phyloP scores from a whole-genome alignment of 352 stramenopile genomes.

The Pythium oligandrum region DNA sequence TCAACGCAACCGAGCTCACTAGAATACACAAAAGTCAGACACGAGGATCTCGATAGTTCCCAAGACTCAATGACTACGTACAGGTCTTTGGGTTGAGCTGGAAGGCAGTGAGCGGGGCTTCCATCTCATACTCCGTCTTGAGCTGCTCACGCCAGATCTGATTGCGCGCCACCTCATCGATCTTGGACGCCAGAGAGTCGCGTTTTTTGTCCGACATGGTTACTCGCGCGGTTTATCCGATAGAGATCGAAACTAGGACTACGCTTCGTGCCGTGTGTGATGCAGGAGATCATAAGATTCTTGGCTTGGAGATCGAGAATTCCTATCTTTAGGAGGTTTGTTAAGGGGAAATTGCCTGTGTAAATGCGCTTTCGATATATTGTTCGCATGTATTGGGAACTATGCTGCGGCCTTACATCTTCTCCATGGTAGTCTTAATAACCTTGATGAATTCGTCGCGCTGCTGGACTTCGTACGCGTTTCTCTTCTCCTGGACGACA shows the following conservation, averaged over 20 bases:
- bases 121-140: constrained; percentile 77
- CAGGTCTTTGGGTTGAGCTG: constrained; percentile 81
- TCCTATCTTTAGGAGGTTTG: no score
- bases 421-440: constrained; percentile 78
- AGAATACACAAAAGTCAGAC: neutral
- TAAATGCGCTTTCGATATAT: no score
- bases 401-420: constrained; percentile 29
- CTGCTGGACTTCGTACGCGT: constrained; percentile 83
- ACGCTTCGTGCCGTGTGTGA: no score
- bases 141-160: constrained; percentile 88
- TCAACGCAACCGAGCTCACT: constrained; percentile 77
- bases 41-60: neutral
- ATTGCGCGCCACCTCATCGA: constrained; percentile 80
- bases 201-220: constrained; percentile 72
- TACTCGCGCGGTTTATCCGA: no score
- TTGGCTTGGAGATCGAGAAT: no score
- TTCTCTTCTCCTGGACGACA: constrained; percentile 52
- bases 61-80: constrained; percentile 20
- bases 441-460: constrained; percentile 85
- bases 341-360: no score
- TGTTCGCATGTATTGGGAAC: no score
- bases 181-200: constrained; percentile 74
- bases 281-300: no score
- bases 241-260: no score
- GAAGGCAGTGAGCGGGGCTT: constrained; percentile 70